A percentile compares a stretch with the other conserved stretches of the same genome.
Conservation (phyloP, 2,329 filamentous ascomycete species). For the Stachybotrys chlorohalonatus region DNA sequence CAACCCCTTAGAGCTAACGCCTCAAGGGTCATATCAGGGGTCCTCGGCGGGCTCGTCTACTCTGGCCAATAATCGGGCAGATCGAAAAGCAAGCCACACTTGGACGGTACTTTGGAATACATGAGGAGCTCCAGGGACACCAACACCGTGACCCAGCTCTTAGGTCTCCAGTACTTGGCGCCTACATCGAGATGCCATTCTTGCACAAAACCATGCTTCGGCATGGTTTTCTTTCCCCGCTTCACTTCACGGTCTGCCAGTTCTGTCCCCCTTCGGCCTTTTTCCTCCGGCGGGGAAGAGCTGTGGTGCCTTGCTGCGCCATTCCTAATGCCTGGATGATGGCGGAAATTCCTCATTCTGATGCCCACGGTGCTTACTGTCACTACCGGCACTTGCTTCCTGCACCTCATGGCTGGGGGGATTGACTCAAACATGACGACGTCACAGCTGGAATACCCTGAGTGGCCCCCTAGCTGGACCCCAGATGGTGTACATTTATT, state of each 20-base stretch:
- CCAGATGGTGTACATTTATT: not conserved
- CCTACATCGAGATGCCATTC: constrained; percentile 13
- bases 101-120: constrained; percentile 5
- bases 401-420: not conserved
- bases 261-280: constrained; percentile 6
- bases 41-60: constrained; percentile 4
- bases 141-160: constrained; percentile 2
- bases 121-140: constrained; percentile 1
- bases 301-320: not conserved
- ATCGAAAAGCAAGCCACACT: constrained; percentile 16
- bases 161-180: not conserved
- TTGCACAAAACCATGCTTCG: constrained; percentile 13
- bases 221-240: constrained; percentile 9
- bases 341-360: not conserved
- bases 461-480: not conserved
- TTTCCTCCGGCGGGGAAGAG: constrained; percentile 3
- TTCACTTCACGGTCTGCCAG: constrained; percentile 1
- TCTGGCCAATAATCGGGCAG: constrained; percentile 26
- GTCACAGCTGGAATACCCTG: not conserved
- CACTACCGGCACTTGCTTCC: not conserved
- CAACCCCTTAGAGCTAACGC: constrained; percentile 14
- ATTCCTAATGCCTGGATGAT: no score
- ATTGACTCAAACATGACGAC: not conserved
- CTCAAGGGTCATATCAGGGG: constrained; percentile 19
- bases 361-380: not conserved